phyloP scores from a whole-genome alignment of 2,329 filamentous ascomycete species.

The Xylaria sp. region DNA sequence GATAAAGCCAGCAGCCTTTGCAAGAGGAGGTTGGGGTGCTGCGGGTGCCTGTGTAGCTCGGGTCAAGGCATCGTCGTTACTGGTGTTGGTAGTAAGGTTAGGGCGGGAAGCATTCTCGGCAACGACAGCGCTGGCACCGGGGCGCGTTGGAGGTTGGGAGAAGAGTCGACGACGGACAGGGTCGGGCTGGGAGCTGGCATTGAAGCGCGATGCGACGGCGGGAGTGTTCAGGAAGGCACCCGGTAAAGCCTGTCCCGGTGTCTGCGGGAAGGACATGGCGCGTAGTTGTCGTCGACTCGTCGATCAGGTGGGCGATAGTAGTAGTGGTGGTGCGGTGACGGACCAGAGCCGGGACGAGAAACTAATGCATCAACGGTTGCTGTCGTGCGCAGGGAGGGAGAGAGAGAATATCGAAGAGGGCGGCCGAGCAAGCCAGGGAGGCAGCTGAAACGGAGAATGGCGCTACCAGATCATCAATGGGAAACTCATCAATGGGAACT shows the following conservation, averaged over 20 bases:
- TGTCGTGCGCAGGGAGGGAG: neutral
- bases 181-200: conserved; percentile 56
- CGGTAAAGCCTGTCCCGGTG: conserved; percentile 78
- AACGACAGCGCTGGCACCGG: neutral
- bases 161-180: conserved; percentile 66
- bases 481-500: conserved; percentile 41
- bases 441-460: conserved; percentile 43
- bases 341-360: neutral
- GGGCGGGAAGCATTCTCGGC: neutral
- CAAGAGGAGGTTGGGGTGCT: conserved; percentile 64
- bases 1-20: conserved; percentile 84
- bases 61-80: conserved; percentile 43
- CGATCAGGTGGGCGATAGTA: conserved; percentile 15
- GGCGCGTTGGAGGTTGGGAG: conserved; percentile 39
- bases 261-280: conserved; percentile 65
- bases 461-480: conserved; percentile 50
- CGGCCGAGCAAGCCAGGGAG: conserved; percentile 43
- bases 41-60: conserved; percentile 49
- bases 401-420: conserved; percentile 30
- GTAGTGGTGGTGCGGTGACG: conserved; percentile 5
- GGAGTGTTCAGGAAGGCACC: conserved; percentile 83
- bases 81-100: conserved; percentile 20
- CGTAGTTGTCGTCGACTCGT: conserved; percentile 23
- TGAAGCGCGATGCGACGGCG: conserved; percentile 65
- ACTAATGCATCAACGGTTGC: conserved; percentile 25